A percentile compares a stretch with the other conserved stretches of the same genome.
Evolutionary conservation across 2,329 filamentous ascomycete species (phyloP).

Genomic region (Venturia carpophila): DNA sequence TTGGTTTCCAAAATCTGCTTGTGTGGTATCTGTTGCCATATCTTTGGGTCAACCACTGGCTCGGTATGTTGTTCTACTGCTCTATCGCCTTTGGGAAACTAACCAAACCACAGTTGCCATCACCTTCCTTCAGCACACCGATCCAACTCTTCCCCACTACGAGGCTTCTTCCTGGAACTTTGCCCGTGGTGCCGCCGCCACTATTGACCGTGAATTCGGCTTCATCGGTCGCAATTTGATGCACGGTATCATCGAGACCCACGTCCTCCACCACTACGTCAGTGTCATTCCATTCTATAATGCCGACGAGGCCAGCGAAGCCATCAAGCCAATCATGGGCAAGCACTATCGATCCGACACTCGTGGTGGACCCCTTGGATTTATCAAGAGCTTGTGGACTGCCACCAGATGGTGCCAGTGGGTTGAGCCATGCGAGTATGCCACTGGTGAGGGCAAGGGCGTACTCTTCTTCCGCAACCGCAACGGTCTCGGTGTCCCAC

Average conservation of each 20-base stretch:
- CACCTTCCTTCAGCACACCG: constrained; percentile 95
- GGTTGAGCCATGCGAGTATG: constrained; percentile 85
- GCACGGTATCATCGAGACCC: constrained; percentile 95
- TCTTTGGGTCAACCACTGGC: constrained; percentile 98
- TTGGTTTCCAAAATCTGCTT: constrained; percentile 75
- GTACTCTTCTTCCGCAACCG: constrained; percentile 93
- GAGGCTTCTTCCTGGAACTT: constrained; percentile 81
- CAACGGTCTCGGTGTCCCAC: constrained; percentile 69
- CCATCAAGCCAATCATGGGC: constrained; percentile 93
- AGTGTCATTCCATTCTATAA: constrained; percentile 95
- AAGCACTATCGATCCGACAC: constrained; percentile 84
- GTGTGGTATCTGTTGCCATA: constrained; percentile 97
- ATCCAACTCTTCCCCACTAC: constrained; percentile 91
- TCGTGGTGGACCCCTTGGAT: constrained; percentile 68
- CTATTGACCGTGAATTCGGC: constrained; percentile 94
- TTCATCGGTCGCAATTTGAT: constrained; percentile 86
- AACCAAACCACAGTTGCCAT: constrained; percentile 65
- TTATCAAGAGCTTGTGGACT: constrained; percentile 74
- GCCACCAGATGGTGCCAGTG: constrained; percentile 86
- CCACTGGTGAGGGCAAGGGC: constrained; percentile 70
- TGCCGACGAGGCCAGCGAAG: constrained; percentile 87
- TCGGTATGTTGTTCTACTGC: constrained; percentile 57
- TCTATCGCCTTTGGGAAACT: neutral
- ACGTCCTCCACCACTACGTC: constrained; percentile 96
- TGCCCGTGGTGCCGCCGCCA: constrained; percentile 85